Base-by-base conservation (phyloP, 305 asterid genomes). In the Solanum hybrid region DNA sequence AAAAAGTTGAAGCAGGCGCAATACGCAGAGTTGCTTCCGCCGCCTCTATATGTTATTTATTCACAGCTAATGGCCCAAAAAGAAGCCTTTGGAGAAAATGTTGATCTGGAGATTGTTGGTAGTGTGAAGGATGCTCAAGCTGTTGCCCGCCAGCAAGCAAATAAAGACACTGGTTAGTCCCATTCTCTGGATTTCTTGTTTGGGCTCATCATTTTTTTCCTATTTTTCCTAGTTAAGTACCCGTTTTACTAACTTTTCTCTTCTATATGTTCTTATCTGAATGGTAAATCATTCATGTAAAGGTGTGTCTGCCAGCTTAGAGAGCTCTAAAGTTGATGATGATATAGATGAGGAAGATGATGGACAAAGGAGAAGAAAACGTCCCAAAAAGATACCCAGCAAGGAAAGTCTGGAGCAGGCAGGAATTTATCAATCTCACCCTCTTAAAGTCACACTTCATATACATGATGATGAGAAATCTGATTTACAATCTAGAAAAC, bases 1-100 rank as follows among this genome's bases (percentile, higher is more conserved):
- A 96, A 94, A 92, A 96, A 95, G 90, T 90, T 98, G 87, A 98
- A 96, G 94, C 99, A 98, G 95, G 97, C 91, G 91, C 99, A 96
- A 86, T 91, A 94, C 29, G 98, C 99, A 72, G 99, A 98, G 93
- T 90, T 96, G 92, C 99, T 98, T 92, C 98, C 99, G 36, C 98
- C 98, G 80, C 99, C 99, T 89, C 95, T 98, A 3, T 98, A 95
- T 92, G 96, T 98, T 66, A 92, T 94, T 79, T 96, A 95, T 94
- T 96, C 99, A 72, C 98, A 98, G 92, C 89, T 98, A 91, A 93
- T 95, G 89, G 98, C 98, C 78, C 99, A 96, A 90, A 98, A 96
- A 91, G 99, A 98, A 92, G 99, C 98, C 37, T 98, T 96, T 89
- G 98, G 95, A 78, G 99, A 98, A 92, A 93, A 91, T 88, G 94